Base-by-base conservation (phyloP, 352 stramenopile species). In the Pythium sp. region DNA sequence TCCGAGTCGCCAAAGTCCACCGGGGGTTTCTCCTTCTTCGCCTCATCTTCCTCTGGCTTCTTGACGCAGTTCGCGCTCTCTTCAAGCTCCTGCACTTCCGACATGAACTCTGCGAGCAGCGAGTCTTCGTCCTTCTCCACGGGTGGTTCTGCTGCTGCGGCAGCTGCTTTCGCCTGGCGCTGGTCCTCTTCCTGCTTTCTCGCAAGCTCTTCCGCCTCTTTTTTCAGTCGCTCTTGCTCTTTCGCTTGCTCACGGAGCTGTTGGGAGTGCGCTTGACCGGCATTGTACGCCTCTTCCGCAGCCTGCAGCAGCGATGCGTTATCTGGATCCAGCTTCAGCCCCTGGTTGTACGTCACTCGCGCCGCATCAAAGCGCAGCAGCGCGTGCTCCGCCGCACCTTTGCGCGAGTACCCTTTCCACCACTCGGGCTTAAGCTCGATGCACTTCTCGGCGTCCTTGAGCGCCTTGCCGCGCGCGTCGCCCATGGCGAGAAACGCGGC, bases 331-430 rank as follows among this genome's bases (percentile, higher is more conserved):
- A 85, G 65, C 66, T 76, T 73, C 6, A 95, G 70, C 1, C 84
- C 87, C 9, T 78, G 63, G 60, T 87, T 83, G 60, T 94, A 96
- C 58, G 89, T 93, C 9, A 68, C 79, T 7, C 82, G 79, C 47
- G 89, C 87, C 20, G 79, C 77, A 53, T 95, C 87, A 60, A 87
- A 96, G 32, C 86, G 87, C 67, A 75, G 73, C 60, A 94, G 67
- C 59, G 87, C 86, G 66, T 94, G 82, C 66, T 94, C 79, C 0
- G 89, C 89, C 3, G 89, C 87, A 3, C 89, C 89, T 62, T 94
- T 93, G 60, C 89, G 89, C 38, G 82, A 91, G 75, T 92, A 96
- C 0, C 89, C 87, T 72, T 96, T 96, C 85, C 82, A 92, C 89
- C 89, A 96, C 41, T 91, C 78, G 65, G 84, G 86, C n/a, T 76